A percentile compares a stretch with the other conserved stretches of the same genome.
phyloP scores from a whole-genome alignment of 2,329 filamentous ascomycete species.

The Emericellopsis cladophorae region DNA sequence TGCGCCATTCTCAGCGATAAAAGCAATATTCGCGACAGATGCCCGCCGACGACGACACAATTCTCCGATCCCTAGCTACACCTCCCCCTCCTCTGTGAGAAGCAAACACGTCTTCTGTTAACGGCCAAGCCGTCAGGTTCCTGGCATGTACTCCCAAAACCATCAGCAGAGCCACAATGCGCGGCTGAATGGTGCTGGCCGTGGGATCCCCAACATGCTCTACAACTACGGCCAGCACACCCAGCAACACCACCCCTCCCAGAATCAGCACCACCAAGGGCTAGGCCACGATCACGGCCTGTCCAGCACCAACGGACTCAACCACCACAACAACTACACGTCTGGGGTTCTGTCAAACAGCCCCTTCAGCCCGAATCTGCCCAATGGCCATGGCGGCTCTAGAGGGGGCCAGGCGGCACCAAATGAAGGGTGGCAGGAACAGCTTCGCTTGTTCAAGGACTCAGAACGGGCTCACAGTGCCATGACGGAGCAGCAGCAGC shows the following conservation, averaged over 20 bases:
- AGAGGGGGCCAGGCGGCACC: slow-evolving; percentile 38
- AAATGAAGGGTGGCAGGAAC: slow-evolving; percentile 74
- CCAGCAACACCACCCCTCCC: slow-evolving; percentile 49
- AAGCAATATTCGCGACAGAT: background rate
- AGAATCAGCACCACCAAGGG: slow-evolving; percentile 50
- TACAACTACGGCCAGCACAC: slow-evolving; percentile 57
- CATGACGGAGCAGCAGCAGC: slow-evolving; percentile 55
- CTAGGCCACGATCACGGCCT: slow-evolving; percentile 46
- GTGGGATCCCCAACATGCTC: slow-evolving; percentile 51
- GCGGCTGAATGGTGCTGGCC: slow-evolving; percentile 50
- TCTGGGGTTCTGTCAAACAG: slow-evolving; percentile 46
- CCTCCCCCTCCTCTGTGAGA: background rate
- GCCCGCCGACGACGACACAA: slow-evolving; percentile 1
- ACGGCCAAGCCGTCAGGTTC: slow-evolving; percentile 7
- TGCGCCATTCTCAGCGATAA: no score
- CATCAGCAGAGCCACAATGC: slow-evolving; percentile 62
- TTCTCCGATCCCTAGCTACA: background rate
- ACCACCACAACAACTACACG: slow-evolving; percentile 24
- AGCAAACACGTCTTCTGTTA: background rate
- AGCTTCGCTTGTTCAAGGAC: slow-evolving; percentile 69
- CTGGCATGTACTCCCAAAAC: slow-evolving; percentile 61
- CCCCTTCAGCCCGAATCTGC: slow-evolving; percentile 41
- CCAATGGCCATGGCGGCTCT: slow-evolving; percentile 42
- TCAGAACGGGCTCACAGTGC: slow-evolving; percentile 59
- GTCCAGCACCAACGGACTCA: slow-evolving; percentile 39